Conservation (phyloP, 2,329 filamentous ascomycete genomes). For the Neocucurbitaria cava region DNA sequence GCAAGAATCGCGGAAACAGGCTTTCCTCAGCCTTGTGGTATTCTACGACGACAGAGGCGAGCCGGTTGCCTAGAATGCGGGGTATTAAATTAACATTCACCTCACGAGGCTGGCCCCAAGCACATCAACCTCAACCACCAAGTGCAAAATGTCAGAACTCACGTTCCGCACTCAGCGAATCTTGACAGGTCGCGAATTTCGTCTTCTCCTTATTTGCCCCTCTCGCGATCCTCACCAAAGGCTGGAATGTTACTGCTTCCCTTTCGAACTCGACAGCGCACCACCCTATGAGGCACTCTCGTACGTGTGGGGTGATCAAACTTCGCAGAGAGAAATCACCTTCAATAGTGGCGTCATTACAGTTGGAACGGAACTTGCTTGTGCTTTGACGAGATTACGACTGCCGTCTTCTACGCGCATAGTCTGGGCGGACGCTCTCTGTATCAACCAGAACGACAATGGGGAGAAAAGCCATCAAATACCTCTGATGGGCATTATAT, state of each 20-base stretch:
- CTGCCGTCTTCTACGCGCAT: not conserved
- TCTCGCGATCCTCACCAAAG: not conserved
- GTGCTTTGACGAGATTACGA: not conserved
- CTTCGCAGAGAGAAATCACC: not conserved
- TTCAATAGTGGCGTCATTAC: not conserved
- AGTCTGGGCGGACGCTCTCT: not conserved
- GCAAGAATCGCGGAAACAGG: too few species aligned
- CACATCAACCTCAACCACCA: too few species aligned
- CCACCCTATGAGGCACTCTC: not conserved
- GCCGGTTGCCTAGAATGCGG: too few species aligned
- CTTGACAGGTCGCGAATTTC: not conserved
- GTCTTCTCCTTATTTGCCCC: not conserved
- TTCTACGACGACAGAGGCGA: too few species aligned
- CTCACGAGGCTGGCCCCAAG: too few species aligned
- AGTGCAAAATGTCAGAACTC: not conserved
- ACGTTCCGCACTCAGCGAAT: not conserved
- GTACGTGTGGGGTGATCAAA: not conserved
- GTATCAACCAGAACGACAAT: conserved; percentile 5
- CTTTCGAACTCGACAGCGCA: not conserved
- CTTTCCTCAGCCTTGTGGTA: too few species aligned
- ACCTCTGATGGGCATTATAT: conserved; percentile 18
- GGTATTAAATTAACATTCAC: too few species aligned
- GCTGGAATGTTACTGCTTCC: not conserved
- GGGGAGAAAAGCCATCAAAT: conserved; percentile 16
- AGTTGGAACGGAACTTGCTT: not conserved